Percentiles rank a stretch among this genome's conserved stretches.
Evolutionary conservation across 2,329 filamentous ascomycete genomes (phyloP).

Genomic region (Verticillium nubilum): DNA sequence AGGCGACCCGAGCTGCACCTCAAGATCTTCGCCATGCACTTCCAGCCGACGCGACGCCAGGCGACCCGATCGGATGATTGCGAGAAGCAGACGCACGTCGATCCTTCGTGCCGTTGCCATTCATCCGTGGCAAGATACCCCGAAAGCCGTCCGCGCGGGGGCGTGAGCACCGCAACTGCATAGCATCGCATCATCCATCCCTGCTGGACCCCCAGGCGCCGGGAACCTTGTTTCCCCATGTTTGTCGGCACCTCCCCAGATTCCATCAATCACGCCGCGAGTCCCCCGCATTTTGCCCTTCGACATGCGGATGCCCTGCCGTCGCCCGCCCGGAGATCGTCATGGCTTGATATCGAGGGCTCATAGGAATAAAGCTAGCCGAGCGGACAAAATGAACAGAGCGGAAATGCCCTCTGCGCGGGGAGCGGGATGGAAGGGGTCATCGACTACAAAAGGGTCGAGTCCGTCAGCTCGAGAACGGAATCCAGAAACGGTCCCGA

Average conservation of each 20-base stretch:
- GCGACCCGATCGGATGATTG: not conserved
- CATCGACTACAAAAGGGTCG: not conserved
- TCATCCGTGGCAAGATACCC: not conserved
- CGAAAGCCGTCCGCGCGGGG: not conserved
- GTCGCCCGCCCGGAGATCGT: not conserved
- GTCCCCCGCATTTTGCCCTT: not conserved
- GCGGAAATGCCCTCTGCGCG: not conserved
- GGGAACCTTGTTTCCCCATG: not conserved
- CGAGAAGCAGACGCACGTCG: not conserved
- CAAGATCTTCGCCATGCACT: not conserved
- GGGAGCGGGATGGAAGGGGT: not conserved
- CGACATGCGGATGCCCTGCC: not conserved
- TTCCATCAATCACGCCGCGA: not conserved
- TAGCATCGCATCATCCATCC: not conserved
- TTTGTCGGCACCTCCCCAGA: not conserved
- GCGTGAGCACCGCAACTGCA: not conserved
- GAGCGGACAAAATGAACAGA: not conserved
- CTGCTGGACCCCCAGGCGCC: not conserved
- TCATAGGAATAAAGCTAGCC: not conserved
- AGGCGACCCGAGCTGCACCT: not conserved
- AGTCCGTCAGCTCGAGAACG: not conserved
- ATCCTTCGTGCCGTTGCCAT: not conserved
- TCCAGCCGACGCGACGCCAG: not conserved
- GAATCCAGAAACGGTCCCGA: not conserved
- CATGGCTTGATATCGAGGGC: not conserved